Base-by-base conservation (phyloP, 495 filamentous ascomycete genomes). In the Stereocaulon alpinum region DNA sequence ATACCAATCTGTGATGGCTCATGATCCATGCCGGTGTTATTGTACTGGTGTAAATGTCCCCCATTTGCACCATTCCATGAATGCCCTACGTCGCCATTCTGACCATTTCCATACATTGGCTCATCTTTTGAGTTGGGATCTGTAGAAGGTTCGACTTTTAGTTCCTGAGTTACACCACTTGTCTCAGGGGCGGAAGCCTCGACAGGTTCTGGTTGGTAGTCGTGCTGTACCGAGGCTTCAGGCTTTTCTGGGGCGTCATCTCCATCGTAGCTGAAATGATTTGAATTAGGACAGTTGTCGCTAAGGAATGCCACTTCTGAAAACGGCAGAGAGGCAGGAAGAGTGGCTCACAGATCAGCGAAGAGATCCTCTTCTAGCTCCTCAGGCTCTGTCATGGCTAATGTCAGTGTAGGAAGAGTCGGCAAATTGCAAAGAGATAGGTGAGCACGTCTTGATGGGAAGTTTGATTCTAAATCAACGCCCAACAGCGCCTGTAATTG, bases 321-420 rank as follows among this genome's bases (percentile, higher is more conserved):
- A 32, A 17, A 37, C 6, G 15, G 30, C 41, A 20, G 24, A 40
- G 37, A 27, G 34, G 14, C 18, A 47, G 45, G 27, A 41, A 52
- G 34, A 29, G 49, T 42, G 40, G 80, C 90, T 70, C 79, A 97
- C 93, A 98, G 82, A 76, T 98, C 93, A 63, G 91, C 93, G 71
- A 98, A 98, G 68, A 98, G 86, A 80, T 98, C 93, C 67, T 97
- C 94, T 55, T 97, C 94, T 63, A 91, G 84, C 61, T 91, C 90
- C 70, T 94, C 91, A 51, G 82, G 81, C 70, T 95, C 91, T 27
- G 89, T 82, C 90, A 95, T 95, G 58, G 42, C 60, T 24, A 37
- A 14, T 72, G 20, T 45, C 41, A 58, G 41, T 68, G 62, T 37
- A 47, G 65, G 57, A 41, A 20, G 1, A 17, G 18, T 14, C 3